Percentiles rank a stretch among this genome's conserved stretches.
Evolutionary conservation across 106 monocot species (phyloP).

Genomic region (Platanthera zijinensis): DNA sequence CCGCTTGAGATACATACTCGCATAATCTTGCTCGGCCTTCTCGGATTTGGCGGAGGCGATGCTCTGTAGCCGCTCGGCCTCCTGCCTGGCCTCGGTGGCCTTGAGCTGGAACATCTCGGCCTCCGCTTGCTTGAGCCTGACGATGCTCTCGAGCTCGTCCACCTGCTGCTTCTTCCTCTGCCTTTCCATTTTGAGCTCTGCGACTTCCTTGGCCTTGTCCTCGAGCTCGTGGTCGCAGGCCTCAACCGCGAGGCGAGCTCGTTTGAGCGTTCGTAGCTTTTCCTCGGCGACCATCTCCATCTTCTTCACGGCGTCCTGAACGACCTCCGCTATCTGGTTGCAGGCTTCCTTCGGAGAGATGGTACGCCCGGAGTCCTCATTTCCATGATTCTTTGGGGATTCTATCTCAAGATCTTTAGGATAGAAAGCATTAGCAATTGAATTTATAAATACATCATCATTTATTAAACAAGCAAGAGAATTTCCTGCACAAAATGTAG

Average conservation of each 20-base stretch:
- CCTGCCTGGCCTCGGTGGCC: conserved; percentile 80
- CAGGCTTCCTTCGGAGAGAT: conserved; percentile 89
- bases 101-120: conserved; percentile 98
- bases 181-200: conserved; percentile 69
- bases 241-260: conserved; percentile 64
- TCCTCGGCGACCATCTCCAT: conserved; percentile 95
- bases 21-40: conserved; percentile 92
- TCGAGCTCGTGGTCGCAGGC: conserved; percentile 85
- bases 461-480: no score
- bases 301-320: conserved; percentile 87
- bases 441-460: neutral
- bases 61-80: conserved; percentile 84
- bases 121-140: conserved; percentile 85
- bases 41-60: conserved; percentile 75
- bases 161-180: conserved; percentile 83
- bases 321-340: conserved; percentile 74
- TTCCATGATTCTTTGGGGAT: conserved; percentile 33
- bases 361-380: conserved; percentile 47
- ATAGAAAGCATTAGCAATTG: neutral
- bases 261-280: conserved; percentile 61
- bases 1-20: conserved; percentile 80
- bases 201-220: conserved; percentile 75
- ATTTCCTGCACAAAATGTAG: no score
- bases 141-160: conserved; percentile 94
- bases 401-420: conserved; percentile 69